Conservation (phyloP, 2,329 filamentous ascomycete genomes). For the Plenodomus tracheiphilus region DNA sequence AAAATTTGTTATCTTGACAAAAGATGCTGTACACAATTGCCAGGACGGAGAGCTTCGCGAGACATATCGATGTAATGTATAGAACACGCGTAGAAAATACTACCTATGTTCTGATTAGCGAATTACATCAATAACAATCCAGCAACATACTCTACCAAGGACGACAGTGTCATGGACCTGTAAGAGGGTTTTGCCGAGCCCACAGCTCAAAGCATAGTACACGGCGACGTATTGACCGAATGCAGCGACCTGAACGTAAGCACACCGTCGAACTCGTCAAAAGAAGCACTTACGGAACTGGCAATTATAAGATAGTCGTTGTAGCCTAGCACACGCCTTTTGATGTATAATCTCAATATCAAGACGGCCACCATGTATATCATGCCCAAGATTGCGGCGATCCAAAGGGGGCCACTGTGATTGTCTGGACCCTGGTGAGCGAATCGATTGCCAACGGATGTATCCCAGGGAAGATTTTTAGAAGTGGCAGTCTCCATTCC, state of each 20-base stretch:
- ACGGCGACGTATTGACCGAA: conserved; percentile 5
- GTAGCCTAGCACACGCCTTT: conserved; percentile 12
- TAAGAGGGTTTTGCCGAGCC: conserved; percentile 1
- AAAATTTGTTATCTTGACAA: not conserved
- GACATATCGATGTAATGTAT: not conserved
- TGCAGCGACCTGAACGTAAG: conserved; percentile 6
- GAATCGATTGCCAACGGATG: conserved; percentile 12
- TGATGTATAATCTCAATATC: conserved; percentile 12
- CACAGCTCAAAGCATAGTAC: conserved; percentile 5
- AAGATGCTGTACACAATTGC: not conserved
- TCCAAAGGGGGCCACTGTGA: conserved; percentile 16
- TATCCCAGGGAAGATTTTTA: conserved; percentile 10
- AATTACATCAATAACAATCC: too few species aligned
- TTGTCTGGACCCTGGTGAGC: conserved; percentile 11
- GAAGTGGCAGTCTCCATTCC: conserved; percentile 1
- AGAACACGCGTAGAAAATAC: not conserved
- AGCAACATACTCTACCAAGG: not conserved
- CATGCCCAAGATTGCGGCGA: conserved; percentile 12
- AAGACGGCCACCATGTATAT: conserved; percentile 10
- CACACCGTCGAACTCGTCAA: not conserved
- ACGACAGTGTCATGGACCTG: not conserved
- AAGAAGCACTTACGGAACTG: conserved; percentile 9
- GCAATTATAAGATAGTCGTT: conserved; percentile 13
- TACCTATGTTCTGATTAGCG: not conserved
- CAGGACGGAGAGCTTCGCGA: conserved; percentile 1